Evolutionary conservation across 805 yeast species (phyloP).

Genomic region (Candida hungchunana): DNA sequence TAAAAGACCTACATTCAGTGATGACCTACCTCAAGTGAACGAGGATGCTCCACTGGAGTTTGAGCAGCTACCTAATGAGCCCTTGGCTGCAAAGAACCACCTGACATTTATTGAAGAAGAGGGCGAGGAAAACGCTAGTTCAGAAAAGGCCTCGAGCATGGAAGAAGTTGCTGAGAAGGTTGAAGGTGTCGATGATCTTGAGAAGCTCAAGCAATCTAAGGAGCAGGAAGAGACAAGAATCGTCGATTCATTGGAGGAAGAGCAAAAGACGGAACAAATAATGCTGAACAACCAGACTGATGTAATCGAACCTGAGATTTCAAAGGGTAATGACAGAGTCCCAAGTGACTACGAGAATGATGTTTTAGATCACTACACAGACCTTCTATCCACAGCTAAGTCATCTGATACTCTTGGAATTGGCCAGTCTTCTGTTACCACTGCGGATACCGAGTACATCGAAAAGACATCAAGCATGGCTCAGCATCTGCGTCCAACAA

Average conservation of each 20-base stretch:
- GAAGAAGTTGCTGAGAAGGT: constrained; percentile 10
- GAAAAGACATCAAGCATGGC: constrained; percentile 34
- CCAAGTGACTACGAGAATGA: constrained; percentile 13
- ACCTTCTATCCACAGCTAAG: constrained; percentile 26
- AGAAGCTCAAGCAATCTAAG: constrained; percentile 10
- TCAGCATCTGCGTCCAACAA: constrained; percentile 41
- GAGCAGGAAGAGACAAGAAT: constrained; percentile 9
- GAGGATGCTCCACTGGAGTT: constrained; percentile 18
- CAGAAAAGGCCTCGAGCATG: constrained; percentile 1
- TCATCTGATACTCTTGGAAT: constrained; percentile 18
- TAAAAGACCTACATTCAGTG: constrained; percentile 17
- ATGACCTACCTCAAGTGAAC: constrained; percentile 20
- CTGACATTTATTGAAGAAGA: constrained; percentile 18
- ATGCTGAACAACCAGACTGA: constrained; percentile 1
- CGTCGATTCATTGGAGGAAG: constrained; percentile 1
- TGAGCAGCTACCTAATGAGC: constrained; percentile 1
- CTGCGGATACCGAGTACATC: constrained; percentile 15
- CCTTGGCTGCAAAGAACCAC: constrained; percentile 4
- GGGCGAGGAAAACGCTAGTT: constrained; percentile 1
- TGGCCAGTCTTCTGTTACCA: constrained; percentile 21
- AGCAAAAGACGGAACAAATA: constrained; percentile 3
- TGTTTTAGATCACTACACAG: constrained; percentile 15
- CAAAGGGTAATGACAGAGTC: constrained; percentile 2
- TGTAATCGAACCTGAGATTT: too few relatives aligned
- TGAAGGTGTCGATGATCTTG: constrained; percentile 8